Percentiles rank a stretch among this genome's conserved stretches.
Evolutionary conservation across 441 rosid species (phyloP).

Genomic region (Erodium texanum): DNA sequence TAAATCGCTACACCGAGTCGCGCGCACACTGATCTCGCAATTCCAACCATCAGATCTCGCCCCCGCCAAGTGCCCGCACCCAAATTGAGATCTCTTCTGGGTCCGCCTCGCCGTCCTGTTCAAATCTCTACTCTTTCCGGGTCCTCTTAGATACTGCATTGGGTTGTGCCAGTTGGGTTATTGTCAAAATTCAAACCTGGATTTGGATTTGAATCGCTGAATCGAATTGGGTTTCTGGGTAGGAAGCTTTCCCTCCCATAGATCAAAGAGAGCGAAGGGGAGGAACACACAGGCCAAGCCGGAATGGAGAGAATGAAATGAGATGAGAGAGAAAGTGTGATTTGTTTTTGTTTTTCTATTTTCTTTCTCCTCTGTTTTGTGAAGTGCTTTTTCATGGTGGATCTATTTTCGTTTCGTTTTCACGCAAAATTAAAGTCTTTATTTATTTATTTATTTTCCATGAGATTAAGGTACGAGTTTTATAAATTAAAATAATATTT

Average conservation of each 20-base stretch:
- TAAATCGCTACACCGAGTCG: constrained; percentile 8
- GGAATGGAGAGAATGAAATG: constrained; percentile 2
- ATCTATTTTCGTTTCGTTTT: too few species aligned
- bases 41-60: constrained; percentile 16
- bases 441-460: too few species aligned
- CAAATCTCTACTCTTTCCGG: constrained; percentile 17
- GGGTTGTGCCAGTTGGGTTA: constrained; percentile 24
- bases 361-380: too few species aligned
- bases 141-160: constrained; percentile 58
- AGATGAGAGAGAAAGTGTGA: constrained; percentile 23
- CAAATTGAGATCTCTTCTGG: constrained; percentile 9
- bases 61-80: constrained; percentile 9
- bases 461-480: too few species aligned
- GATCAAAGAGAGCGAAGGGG: constrained; percentile 26
- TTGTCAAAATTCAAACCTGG: background rate
- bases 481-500: too few species aligned
- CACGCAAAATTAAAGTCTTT: too few species aligned
- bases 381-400: too few species aligned
- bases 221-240: constrained; percentile 18
- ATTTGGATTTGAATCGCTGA: constrained; percentile 22
- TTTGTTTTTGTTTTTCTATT: constrained; percentile 8
- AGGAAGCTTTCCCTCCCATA: constrained; percentile 14
- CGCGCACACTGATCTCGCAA: background rate
- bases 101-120: constrained; percentile 8
- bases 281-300: background rate